These are phyloP conservation scores for Cucumis melo DNA, from an alignment of 306 rosid species.

Conservation along the genomic window DNA sequence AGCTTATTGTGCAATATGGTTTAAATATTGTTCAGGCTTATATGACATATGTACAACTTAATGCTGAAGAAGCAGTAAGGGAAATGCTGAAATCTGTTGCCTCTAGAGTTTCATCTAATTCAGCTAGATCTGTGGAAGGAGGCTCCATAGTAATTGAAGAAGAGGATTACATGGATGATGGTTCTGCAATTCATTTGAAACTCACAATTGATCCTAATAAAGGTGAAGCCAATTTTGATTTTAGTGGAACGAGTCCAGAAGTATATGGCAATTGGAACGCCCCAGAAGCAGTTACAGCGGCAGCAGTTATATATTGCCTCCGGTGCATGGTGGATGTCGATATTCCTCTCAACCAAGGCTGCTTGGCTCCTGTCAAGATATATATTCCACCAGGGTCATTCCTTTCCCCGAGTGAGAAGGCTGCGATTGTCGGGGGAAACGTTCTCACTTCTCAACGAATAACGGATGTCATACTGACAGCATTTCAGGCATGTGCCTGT, in stretches of 20 bases:
- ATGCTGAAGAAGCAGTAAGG: slow-evolving; percentile 90
- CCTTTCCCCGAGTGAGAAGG: slow-evolving; percentile 82
- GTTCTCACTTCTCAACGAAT: slow-evolving; percentile 92
- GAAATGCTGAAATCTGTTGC: slow-evolving; percentile 82
- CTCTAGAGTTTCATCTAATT: slow-evolving; percentile 35
- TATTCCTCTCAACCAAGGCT: slow-evolving; percentile 95
- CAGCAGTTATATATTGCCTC: slow-evolving; percentile 83
- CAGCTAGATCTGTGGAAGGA: slow-evolving; percentile 13
- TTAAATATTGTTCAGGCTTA: slow-evolving; percentile 79
- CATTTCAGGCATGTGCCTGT: slow-evolving; percentile 93
- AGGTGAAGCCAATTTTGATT: slow-evolving; percentile 82
- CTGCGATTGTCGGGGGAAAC: slow-evolving; percentile 90
- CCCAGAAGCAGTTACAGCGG: slow-evolving; percentile 89
- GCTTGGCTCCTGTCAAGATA: slow-evolving; percentile 93
- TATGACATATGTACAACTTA: slow-evolving; percentile 77
- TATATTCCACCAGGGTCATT: slow-evolving; percentile 77
- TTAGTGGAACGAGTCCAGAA: slow-evolving; percentile 68
- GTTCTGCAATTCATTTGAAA: slow-evolving; percentile 76
- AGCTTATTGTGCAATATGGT: slow-evolving; percentile 81
- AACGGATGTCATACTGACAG: slow-evolving; percentile 79
- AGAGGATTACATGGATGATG: slow-evolving; percentile 97
- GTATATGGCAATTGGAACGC: slow-evolving; percentile 96
- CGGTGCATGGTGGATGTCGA: slow-evolving; percentile 84
- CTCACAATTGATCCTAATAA: slow-evolving; percentile 58
- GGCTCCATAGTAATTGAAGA: slow-evolving; percentile 44